Base-by-base conservation (phyloP, 345 rosid species). In the Syzygium oleosum region DNA sequence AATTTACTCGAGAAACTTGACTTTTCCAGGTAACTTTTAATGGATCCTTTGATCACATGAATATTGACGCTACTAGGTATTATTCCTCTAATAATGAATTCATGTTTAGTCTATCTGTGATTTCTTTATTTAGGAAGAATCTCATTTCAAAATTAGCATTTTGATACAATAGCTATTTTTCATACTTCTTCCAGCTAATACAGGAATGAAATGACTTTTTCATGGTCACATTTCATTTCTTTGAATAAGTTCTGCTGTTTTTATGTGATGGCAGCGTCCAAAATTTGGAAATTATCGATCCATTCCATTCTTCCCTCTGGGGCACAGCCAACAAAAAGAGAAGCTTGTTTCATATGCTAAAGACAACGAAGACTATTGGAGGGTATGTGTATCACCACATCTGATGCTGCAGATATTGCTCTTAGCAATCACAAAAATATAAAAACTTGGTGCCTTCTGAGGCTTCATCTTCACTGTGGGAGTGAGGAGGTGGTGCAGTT, bases 41-140 rank as follows among this genome's bases (percentile, higher is more conserved):
- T 93, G 99, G 99, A 89, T 96, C 99, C 85, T 97, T 95, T 93
- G 97, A 95, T 90, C 99, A 97, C 93, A 94, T 97, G 99, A 96
- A 92, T 89, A 94, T 97, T 73, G 99, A 97, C 91, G 95, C 99
- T 73, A 95, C 99, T 49, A 97, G 99, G 99, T 97, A 94, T 12
- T 59, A 51, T 55, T 85, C 85, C 51, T 49, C 61, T 34, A 27
- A 31, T 21, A 41, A 12, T 53, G 59, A 56, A 12, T 78, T 46
- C 22, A 3, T 52, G 46, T 73, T 73, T 73, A 21, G 49, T 38
- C 49, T 73, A 52, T 55, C 14, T n/a, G 43, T 2, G 25, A 12
- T 52, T 9, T 52, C 59, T 84, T n/a, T 9, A 84, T 31, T 84
- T 84, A 84, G 38, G 86, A 19, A 84, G 59, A 84, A 41, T 73